Evolutionary conservation across 2,329 filamentous ascomycete genomes (phyloP).

Genomic region (Beauveria bassiana): DNA sequence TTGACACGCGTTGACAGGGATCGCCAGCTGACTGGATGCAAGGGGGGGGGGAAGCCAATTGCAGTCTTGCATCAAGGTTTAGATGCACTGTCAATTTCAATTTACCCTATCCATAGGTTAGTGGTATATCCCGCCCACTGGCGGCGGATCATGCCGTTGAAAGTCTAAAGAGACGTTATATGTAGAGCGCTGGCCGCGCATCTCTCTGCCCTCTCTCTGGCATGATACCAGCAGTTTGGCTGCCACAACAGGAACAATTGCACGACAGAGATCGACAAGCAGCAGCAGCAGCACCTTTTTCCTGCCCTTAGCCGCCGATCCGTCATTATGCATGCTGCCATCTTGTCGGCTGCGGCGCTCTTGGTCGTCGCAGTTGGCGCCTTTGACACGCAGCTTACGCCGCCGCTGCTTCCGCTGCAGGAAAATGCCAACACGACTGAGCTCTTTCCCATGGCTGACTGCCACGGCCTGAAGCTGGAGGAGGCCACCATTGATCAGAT

Average conservation of each 20-base stretch:
- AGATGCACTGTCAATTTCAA: too few species aligned
- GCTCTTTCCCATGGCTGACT: conserved; percentile 56
- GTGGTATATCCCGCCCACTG: background rate
- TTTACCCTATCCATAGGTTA: background rate
- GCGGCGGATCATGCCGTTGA: background rate
- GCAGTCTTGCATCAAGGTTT: too few species aligned
- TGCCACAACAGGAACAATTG: background rate
- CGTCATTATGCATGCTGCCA: conserved; percentile 2
- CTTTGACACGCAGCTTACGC: conserved; percentile 15
- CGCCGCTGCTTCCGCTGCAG: conserved; percentile 27
- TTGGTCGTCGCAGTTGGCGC: background rate
- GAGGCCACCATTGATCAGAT: conserved; percentile 64
- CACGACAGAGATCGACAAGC: background rate
- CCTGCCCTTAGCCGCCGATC: background rate
- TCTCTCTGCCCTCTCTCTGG: background rate
- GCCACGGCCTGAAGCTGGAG: conserved; percentile 53
- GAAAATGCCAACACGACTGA: conserved; percentile 28
- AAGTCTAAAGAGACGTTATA: background rate
- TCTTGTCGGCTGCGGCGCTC: conserved; percentile 4
- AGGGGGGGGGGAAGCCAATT: too few species aligned
- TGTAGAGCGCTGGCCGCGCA: background rate
- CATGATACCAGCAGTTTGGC: background rate
- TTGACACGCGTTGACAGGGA: too few species aligned
- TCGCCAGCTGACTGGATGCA: too few species aligned
- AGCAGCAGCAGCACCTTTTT: background rate